Conservation (phyloP, 2,329 filamentous ascomycete species). For the Aspergillus sp. region DNA sequence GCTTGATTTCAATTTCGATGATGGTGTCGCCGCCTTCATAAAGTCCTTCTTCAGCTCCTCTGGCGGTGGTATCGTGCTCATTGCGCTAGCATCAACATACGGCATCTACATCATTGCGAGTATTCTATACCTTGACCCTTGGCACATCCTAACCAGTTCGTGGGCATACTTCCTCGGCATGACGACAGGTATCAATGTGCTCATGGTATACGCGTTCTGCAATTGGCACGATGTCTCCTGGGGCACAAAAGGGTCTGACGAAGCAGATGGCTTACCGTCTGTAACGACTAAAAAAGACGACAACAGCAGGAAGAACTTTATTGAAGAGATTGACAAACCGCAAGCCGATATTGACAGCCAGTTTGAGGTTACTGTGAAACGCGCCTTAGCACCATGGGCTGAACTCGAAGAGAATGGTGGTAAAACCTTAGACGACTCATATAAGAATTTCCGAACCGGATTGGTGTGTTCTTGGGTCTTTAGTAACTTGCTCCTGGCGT, state of each 20-base stretch:
- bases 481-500: slow-evolving; percentile 81
- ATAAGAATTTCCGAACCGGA: slow-evolving; percentile 98
- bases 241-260: slow-evolving; percentile 97
- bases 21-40: slow-evolving; percentile 66
- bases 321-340: slow-evolving; percentile 94
- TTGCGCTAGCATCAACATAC: slow-evolving; percentile 90
- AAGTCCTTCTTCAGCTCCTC: slow-evolving; percentile 77
- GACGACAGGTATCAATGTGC: slow-evolving; percentile 98
- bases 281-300: slow-evolving; percentile 72
- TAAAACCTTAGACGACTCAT: slow-evolving; percentile 88
- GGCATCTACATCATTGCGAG: slow-evolving; percentile 95
- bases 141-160: slow-evolving; percentile 99
- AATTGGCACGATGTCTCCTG: slow-evolving; percentile 99
- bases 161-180: slow-evolving; percentile 87
- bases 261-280: slow-evolving; percentile 80
- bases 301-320: slow-evolving; percentile 72
- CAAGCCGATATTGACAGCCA: slow-evolving; percentile 98
- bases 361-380: slow-evolving; percentile 93
- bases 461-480: slow-evolving; percentile 93
- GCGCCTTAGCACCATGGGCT: slow-evolving; percentile 63
- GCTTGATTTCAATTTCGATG: slow-evolving; percentile 63
- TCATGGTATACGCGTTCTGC: slow-evolving; percentile 99
- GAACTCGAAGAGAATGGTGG: slow-evolving; percentile 73
- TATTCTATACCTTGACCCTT: slow-evolving; percentile 96
- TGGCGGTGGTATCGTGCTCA: slow-evolving; percentile 81